Evolutionary conservation across 441 rosid species (phyloP), one percentile per base, ranked within the genome.

Genomic region (Erodium texanum): DNA sequence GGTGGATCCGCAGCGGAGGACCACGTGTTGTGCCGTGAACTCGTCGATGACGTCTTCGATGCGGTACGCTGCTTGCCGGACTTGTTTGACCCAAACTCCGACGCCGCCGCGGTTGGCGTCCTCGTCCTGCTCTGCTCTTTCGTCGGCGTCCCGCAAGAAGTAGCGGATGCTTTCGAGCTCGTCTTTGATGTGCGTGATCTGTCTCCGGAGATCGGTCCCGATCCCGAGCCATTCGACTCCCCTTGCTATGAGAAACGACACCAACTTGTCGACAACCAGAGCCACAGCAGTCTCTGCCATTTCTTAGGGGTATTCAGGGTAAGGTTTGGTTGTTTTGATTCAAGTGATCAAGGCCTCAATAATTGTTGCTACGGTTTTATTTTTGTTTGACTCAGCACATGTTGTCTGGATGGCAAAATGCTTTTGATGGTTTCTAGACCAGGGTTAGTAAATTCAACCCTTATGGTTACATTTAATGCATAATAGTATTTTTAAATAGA

Each of bases 41-140:
- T 73, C 68, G 19, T 67, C 68, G 4, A 73, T 45, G 19, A 66
- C 68, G 59, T 76, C 80, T 62, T 76, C 76, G 3, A 73, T 73
- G 1, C 56, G 41, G 43, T 52, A 70, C 3, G 72, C 71, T 12
- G 45, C 45, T 24, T 67, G 69, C 58, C 76, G 62, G 19, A 66
- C 29, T 22, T 70, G 74, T 65, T 38, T 67, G 24, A 73, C 79
- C 71, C 64, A 58, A 16, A 50, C 29, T 45, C 16, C 24, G 29
- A 23, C 20, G 14, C 52, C 34, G 7, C 22, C 7, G n/a, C 11
- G 24, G 67, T 12, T 24, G 8, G 1, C 14, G 3, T 54, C 23
- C 15, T 12, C 64, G 20, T 52, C 67, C 3, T 5, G 24, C 7
- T 27, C 65, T 20, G 23, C 67, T 48, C 20, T 70, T 48, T 66